A percentile compares a stretch with the other conserved stretches of the same genome.
phyloP scores from a whole-genome alignment of 495 filamentous ascomycete species.

The Thozetella sp. region DNA sequence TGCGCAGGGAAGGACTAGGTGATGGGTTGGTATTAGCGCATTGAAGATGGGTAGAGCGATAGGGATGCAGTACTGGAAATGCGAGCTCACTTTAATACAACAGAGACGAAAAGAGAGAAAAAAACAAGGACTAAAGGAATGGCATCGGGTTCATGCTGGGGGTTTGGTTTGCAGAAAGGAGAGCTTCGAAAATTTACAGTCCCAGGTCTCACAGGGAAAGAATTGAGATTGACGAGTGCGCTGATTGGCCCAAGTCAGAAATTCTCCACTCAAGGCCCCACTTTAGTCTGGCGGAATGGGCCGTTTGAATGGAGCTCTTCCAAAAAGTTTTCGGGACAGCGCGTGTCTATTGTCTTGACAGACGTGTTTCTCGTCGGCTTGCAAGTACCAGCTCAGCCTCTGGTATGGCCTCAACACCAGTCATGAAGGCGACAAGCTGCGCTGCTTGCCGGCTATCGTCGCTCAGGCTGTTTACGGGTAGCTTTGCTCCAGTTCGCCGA shows the following conservation, averaged over 20 bases:
- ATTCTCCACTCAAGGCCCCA: background rate
- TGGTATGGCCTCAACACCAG: constrained; percentile 15
- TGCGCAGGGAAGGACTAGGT: background rate
- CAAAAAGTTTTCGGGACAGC: too few relatives aligned
- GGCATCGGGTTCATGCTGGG: background rate
- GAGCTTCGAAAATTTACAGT: constrained; percentile 12
- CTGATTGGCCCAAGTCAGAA: constrained; percentile 3
- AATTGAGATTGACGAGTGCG: background rate
- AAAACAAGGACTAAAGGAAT: constrained; percentile 1
- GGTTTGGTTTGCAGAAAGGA: constrained; percentile 4
- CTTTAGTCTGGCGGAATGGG: too few relatives aligned
- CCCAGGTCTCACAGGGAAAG: background rate
- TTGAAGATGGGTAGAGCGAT: too few relatives aligned
- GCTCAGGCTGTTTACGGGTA: constrained; percentile 20
- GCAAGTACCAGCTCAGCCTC: too few relatives aligned
- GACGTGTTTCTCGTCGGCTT: too few relatives aligned
- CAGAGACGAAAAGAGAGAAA: background rate
- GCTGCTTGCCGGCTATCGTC: constrained; percentile 23
- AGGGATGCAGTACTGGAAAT: background rate
- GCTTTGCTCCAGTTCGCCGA: constrained; percentile 8
- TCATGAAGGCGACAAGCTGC: constrained; percentile 22
- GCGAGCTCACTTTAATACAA: background rate
- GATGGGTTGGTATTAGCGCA: too few relatives aligned
- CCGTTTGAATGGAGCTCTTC: too few relatives aligned
- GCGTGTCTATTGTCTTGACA: too few relatives aligned